Conservation (phyloP, 139 green algal genomes). For the Coccomyxa sp. region DNA sequence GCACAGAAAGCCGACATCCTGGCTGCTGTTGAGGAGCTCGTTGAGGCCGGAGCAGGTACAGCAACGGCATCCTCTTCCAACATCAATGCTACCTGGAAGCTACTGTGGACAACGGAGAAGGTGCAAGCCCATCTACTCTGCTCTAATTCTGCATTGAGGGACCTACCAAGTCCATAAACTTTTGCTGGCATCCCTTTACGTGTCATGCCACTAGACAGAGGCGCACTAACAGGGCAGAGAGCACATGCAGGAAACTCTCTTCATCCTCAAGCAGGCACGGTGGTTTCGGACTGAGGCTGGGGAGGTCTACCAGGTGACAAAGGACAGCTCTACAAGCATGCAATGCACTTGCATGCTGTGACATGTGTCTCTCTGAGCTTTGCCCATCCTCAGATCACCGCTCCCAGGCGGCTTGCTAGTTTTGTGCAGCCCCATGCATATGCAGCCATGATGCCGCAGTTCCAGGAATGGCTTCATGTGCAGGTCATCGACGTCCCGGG, state of each 20-base stretch:
- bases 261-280: constrained; percentile 76
- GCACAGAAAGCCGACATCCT: constrained; percentile 19
- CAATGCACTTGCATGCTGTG: not conserved
- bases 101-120: constrained; percentile 83
- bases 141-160: not conserved
- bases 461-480: not conserved
- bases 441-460: constrained; percentile 1
- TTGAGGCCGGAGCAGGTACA: constrained; percentile 11
- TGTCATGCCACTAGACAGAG: not conserved
- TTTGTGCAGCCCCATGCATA: not conserved
- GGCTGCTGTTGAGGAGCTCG: constrained; percentile 28
- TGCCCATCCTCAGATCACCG: not conserved
- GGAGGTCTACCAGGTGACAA: constrained; percentile 70
- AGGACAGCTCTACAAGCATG: no score
- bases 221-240: not conserved
- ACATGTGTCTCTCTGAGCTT: not conserved
- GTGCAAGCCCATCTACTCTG: not conserved
- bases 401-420: not conserved
- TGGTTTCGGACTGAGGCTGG: constrained; percentile 75
- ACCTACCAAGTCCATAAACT: not conserved
- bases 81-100: constrained; percentile 64
- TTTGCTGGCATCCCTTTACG: not conserved
- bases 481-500: constrained; percentile 78
- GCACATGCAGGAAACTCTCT: constrained; percentile 65
- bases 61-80: constrained; percentile 11